These are phyloP conservation scores for Aphanomyces cochlioides DNA, from an alignment of 352 stramenopile genomes.

Conservation along the genomic window DNA sequence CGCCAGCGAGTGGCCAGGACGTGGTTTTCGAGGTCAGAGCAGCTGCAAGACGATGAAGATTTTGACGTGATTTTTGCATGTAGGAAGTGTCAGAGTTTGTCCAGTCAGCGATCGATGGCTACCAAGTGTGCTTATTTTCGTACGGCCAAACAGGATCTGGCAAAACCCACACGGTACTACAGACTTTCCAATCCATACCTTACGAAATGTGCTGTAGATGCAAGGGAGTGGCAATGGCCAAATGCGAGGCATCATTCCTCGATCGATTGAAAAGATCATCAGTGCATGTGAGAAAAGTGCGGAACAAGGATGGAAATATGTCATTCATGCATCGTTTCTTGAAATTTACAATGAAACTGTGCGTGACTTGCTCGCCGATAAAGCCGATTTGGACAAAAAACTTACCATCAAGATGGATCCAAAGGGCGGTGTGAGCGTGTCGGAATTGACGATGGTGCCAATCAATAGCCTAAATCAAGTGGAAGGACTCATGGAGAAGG, in stretches of 20 bases:
- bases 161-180: slow-evolving; percentile 89
- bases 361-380: slow-evolving; percentile 91
- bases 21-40: slow-evolving; percentile 82
- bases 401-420: slow-evolving; percentile 70
- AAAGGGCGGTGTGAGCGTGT: slow-evolving; percentile 57
- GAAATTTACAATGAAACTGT: slow-evolving; percentile 99
- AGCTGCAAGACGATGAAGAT: background rate
- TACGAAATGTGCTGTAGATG: slow-evolving; percentile 69
- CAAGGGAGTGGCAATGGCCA: slow-evolving; percentile 93
- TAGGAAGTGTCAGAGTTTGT: slow-evolving; percentile 96
- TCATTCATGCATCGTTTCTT: slow-evolving; percentile 95
- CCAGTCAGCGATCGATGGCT: slow-evolving; percentile 95
- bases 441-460: slow-evolving; percentile 53
- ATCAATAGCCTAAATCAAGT: slow-evolving; percentile 59
- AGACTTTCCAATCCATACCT: background rate
- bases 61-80: background rate
- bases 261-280: slow-evolving; percentile 95
- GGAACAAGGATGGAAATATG: slow-evolving; percentile 92
- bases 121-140: slow-evolving; percentile 95
- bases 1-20: slow-evolving; percentile 89
- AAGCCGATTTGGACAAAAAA: slow-evolving; percentile 48
- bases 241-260: slow-evolving; percentile 97
- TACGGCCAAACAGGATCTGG: slow-evolving; percentile 93
- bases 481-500: slow-evolving; percentile 72
- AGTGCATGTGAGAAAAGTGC: slow-evolving; percentile 52